phyloP scores from a whole-genome alignment of 2,329 filamentous ascomycete species.

The Claviceps paspali region DNA sequence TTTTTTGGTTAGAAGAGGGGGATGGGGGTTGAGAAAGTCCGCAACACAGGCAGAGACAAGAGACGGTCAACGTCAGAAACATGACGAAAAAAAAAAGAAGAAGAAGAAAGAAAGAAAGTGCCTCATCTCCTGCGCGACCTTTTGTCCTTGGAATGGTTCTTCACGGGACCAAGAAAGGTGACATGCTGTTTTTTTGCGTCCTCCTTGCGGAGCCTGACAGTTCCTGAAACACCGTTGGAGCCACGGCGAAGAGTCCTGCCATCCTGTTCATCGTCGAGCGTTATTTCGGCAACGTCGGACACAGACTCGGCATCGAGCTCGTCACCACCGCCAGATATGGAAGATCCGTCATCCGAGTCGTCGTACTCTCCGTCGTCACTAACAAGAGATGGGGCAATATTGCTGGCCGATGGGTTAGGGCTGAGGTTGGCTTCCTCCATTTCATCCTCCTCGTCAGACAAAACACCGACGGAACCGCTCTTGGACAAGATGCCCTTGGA shows the following conservation, averaged over 20 bases:
- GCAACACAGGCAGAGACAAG: too few relatives aligned
- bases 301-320: constrained; percentile 42
- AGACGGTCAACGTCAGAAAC: background rate
- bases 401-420: constrained; percentile 54
- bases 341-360: constrained; percentile 50
- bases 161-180: constrained; percentile 37
- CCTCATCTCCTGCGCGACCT: constrained; percentile 10
- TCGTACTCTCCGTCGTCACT: constrained; percentile 71
- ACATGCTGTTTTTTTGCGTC: constrained; percentile 34
- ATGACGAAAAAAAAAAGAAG: background rate
- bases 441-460: constrained; percentile 33
- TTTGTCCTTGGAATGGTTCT: constrained; percentile 22
- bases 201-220: constrained; percentile 37
- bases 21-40: too few relatives aligned
- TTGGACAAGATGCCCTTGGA: constrained; percentile 9
- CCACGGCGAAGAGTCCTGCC: constrained; percentile 28
- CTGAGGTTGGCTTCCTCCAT: constrained; percentile 47
- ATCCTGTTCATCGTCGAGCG: constrained; percentile 41
- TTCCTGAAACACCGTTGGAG: constrained; percentile 25
- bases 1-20: too few relatives aligned
- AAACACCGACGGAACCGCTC: constrained; percentile 9
- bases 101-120: background rate
- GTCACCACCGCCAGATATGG: constrained; percentile 41
- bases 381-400: constrained; percentile 64
- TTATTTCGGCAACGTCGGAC: constrained; percentile 47